Conservation (phyloP, 2,329 filamentous ascomycete species). For the Daldinia sp. region DNA sequence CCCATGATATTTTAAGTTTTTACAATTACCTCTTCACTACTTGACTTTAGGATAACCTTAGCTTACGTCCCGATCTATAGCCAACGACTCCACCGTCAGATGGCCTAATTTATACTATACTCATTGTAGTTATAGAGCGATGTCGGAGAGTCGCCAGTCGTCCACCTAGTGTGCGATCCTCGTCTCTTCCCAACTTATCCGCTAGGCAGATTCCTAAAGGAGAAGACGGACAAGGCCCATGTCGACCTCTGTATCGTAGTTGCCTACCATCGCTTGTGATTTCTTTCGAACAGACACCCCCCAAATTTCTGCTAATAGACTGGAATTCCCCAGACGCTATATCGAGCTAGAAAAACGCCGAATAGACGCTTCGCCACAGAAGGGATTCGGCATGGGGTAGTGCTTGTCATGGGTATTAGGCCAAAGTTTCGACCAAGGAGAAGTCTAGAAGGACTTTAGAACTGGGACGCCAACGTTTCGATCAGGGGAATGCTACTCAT, state of each 20-base stretch:
- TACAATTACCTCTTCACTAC: not conserved
- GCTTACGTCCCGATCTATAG: not conserved
- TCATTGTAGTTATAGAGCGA: slow-evolving; percentile 8
- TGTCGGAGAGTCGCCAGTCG: slow-evolving; percentile 1
- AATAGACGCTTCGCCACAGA: not conserved
- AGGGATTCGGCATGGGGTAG: not conserved
- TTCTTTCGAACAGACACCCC: not conserved
- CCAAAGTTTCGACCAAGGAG: not conserved
- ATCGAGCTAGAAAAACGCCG: slow-evolving; percentile 1
- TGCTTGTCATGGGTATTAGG: not conserved
- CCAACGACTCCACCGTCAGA: not conserved
- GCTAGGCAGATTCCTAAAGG: slow-evolving; percentile 18
- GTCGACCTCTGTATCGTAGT: not conserved
- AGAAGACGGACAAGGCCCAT: not conserved
- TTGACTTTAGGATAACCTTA: not conserved
- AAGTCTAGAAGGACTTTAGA: not conserved
- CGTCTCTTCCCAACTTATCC: not conserved
- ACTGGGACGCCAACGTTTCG: not conserved
- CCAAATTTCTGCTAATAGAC: slow-evolving; percentile 2
- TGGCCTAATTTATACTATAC: not conserved
- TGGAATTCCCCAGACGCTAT: slow-evolving; percentile 10
- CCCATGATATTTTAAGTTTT: not conserved
- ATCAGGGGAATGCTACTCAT: not conserved
- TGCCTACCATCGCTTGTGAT: not conserved
- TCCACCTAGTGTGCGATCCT: not conserved